These are phyloP conservation scores for Agarophyton chilense DNA, from an alignment of 23 red algal genomes.

Conservation along the genomic window DNA sequence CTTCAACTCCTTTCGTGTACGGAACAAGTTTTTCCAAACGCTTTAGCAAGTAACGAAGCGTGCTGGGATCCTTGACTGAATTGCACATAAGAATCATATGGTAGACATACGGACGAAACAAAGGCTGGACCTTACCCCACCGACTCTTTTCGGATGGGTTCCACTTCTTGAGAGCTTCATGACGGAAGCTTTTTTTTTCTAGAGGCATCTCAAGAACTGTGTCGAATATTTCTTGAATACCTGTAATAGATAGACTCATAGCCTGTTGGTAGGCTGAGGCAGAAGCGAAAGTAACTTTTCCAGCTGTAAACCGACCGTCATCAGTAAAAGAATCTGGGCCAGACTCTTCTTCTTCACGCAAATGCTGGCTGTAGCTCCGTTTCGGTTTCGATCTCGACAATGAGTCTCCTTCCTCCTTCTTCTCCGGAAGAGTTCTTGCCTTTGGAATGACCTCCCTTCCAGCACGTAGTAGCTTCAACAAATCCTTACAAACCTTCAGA, in stretches of 20 bases:
- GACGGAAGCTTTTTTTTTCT: neutral
- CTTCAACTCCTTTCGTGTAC: constrained; percentile 43
- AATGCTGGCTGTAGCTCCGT: neutral
- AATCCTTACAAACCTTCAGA: constrained; percentile 49
- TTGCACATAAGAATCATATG: constrained; percentile 45
- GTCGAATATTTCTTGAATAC: constrained; percentile 71
- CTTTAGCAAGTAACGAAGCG: constrained; percentile 58
- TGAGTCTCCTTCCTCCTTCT: neutral
- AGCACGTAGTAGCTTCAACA: constrained; percentile 29
- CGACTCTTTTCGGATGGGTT: constrained; percentile 46
- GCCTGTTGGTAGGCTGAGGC: constrained; percentile 55
- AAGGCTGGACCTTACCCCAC: constrained; percentile 51
- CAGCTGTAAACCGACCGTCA: constrained; percentile 55
- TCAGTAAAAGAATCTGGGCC: constrained; percentile 41
- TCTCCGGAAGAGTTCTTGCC: neutral
- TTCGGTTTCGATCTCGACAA: constrained; percentile 22
- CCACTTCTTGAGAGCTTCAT: constrained; percentile 37
- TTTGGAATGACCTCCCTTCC: constrained; percentile 48
- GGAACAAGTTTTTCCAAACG: constrained; percentile 51
- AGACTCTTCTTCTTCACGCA: neutral
- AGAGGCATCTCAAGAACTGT: constrained; percentile 20
- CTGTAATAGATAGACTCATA: constrained; percentile 65
- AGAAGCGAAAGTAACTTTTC: constrained; percentile 62
- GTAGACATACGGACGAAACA: constrained; percentile 61
- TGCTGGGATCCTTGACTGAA: constrained; percentile 38